Conservation (phyloP, 2,329 filamentous ascomycete genomes). For the Gnomoniopsis smithogilvyi region DNA sequence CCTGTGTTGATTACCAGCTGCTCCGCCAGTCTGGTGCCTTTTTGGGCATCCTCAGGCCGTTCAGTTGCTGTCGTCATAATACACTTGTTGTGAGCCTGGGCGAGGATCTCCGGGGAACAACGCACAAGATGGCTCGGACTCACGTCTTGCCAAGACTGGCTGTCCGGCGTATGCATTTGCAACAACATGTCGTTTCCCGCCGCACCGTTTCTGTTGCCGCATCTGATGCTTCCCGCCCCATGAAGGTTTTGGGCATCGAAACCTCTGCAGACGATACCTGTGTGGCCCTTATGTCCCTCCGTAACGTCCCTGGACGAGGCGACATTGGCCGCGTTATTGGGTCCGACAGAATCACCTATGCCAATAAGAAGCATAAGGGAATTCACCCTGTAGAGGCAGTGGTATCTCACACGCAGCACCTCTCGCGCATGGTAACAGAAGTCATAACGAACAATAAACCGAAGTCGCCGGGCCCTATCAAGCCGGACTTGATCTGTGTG, state of each 20-base stretch:
- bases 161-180: background rate
- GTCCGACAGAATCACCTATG: conserved; percentile 77
- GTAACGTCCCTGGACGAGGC: conserved; percentile 49
- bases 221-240: no score
- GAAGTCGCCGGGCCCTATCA: conserved; percentile 40
- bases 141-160: background rate
- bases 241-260: conserved; percentile 64
- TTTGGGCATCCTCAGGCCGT: background rate
- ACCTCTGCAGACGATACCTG: conserved; percentile 92
- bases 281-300: conserved; percentile 65
- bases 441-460: conserved; percentile 58
- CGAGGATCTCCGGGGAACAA: background rate
- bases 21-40: background rate
- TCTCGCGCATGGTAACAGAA: conserved; percentile 65
- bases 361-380: conserved; percentile 71
- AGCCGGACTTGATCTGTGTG: conserved; percentile 81
- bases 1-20: background rate
- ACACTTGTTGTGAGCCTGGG: background rate
- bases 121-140: conserved; percentile 3
- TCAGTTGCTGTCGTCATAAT: background rate
- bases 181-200: background rate
- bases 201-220: background rate
- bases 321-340: conserved; percentile 62
- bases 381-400: conserved; percentile 77
- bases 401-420: conserved; percentile 67